phyloP scores from a whole-genome alignment of 75 land plant species.

The Pseudotsuga menziesii region DNA sequence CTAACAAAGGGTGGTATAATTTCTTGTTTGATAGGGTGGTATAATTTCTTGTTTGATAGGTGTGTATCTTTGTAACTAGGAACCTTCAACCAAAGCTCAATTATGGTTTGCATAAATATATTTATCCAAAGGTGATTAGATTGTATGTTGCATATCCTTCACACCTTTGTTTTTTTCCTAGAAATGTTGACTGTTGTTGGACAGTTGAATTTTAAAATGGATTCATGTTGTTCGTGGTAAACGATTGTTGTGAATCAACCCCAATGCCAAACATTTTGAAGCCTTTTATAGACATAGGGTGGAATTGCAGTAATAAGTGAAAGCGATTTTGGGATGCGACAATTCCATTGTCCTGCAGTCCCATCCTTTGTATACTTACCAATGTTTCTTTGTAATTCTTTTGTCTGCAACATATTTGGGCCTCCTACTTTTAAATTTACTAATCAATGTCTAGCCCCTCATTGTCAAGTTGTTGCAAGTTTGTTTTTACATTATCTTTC shows the following conservation, averaged over 20 bases:
- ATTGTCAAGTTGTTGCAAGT: not conserved
- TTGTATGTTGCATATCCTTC: constrained; percentile 64
- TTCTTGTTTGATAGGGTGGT: constrained; percentile 76
- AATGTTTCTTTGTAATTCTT: constrained; percentile 56
- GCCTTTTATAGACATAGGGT: constrained; percentile 67
- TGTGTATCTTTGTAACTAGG: constrained; percentile 77
- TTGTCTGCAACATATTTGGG: constrained; percentile 71
- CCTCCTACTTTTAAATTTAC: constrained; percentile 76
- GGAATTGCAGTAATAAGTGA: constrained; percentile 81
- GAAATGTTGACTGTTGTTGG: constrained; percentile 68
- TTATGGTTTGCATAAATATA: constrained; percentile 96
- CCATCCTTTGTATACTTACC: constrained; percentile 82
- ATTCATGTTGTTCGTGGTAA: constrained; percentile 75
- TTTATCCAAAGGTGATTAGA: constrained; percentile 70
- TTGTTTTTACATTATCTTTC: constrained; percentile 16
- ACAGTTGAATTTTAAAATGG: constrained; percentile 84
- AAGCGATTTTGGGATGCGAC: constrained; percentile 55
- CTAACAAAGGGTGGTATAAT: constrained; percentile 59
- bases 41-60: constrained; percentile 78
- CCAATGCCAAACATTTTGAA: constrained; percentile 62
- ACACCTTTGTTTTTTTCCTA: constrained; percentile 66
- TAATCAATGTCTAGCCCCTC: constrained; percentile 26
- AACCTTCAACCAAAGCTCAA: constrained; percentile 91
- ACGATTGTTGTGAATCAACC: constrained; percentile 81
- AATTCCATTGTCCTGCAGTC: constrained; percentile 60